Percentiles rank a stretch among this genome's conserved stretches.
These are phyloP conservation scores for Heliocybe sulcata DNA, from an alignment of 1,284 basidiomycete genomes.

Conservation along the genomic window DNA sequence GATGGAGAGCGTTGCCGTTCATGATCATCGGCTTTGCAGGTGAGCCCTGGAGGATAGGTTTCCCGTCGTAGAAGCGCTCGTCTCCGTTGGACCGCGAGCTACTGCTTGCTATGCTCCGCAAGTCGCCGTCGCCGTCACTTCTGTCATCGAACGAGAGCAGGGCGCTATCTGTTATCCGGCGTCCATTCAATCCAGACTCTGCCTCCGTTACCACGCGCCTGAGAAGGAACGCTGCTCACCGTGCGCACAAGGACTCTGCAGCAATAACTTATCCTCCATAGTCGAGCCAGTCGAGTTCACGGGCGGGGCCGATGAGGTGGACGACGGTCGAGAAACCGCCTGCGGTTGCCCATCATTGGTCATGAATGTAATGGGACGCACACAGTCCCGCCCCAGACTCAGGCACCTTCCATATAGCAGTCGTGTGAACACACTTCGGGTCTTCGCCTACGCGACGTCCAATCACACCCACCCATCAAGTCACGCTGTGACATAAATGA, in stretches of 20 bases:
- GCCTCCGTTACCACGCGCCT: background rate
- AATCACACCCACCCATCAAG: background rate
- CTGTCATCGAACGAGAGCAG: background rate
- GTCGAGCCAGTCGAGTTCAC: background rate
- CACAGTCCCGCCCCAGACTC: background rate
- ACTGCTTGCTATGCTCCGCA: background rate
- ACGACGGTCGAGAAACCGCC: background rate
- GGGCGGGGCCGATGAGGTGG: background rate
- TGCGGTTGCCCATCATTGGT: background rate
- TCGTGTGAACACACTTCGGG: background rate
- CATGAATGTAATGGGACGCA: background rate
- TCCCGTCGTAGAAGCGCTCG: background rate
- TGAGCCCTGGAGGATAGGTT: background rate
- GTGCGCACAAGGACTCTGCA: background rate
- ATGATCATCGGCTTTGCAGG: constrained; percentile 3
- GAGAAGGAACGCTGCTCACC: background rate
- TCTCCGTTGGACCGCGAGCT: background rate
- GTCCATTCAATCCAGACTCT: too few species aligned
- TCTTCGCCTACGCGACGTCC: background rate
- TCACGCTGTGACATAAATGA: background rate
- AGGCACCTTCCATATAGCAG: background rate
- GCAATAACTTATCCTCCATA: background rate
- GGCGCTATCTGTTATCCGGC: background rate
- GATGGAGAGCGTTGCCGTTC: constrained; percentile 5
- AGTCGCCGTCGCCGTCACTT: background rate